phyloP scores from a whole-genome alignment of 2,329 filamentous ascomycete genomes.

The Xylariaceae sp. region DNA sequence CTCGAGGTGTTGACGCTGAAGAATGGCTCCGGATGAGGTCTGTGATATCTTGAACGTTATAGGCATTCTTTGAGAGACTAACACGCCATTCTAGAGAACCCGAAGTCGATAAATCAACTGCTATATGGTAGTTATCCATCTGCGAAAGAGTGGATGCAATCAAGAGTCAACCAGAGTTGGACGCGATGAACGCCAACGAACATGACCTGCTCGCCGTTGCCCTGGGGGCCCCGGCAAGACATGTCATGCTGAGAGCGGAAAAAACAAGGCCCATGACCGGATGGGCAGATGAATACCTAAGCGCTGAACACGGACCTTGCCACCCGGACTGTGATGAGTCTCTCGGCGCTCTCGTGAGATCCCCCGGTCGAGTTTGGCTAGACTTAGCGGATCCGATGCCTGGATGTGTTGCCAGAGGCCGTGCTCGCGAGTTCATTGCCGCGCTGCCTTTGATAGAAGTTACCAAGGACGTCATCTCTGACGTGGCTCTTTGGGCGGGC shows the following conservation, averaged over 20 bases:
- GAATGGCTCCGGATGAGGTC: slow-evolving; percentile 44
- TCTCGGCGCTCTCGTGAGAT: slow-evolving; percentile 42
- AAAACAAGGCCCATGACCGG: slow-evolving; percentile 48
- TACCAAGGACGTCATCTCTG: slow-evolving; percentile 46
- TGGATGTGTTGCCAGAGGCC: slow-evolving; percentile 32
- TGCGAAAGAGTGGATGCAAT: slow-evolving; percentile 35
- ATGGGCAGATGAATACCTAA: slow-evolving; percentile 52
- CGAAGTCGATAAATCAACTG: slow-evolving; percentile 45
- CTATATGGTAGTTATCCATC: slow-evolving; percentile 43
- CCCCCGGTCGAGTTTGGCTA: slow-evolving; percentile 50
- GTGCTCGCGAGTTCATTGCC: slow-evolving; percentile 47
- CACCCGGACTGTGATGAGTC: slow-evolving; percentile 48
- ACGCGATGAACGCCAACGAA: slow-evolving; percentile 44
- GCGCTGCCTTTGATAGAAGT: slow-evolving; percentile 47
- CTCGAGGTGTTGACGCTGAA: slow-evolving; percentile 40
- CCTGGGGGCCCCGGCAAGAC: slow-evolving; percentile 50
- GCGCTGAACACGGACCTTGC: slow-evolving; percentile 48
- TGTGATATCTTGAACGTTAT: not conserved
- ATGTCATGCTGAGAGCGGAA: slow-evolving; percentile 50
- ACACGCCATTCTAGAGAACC: slow-evolving; percentile 33
- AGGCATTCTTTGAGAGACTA: not conserved
- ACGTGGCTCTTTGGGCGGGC: slow-evolving; percentile 50
- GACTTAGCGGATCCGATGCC: slow-evolving; percentile 27
- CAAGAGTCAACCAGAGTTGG: slow-evolving; percentile 39
- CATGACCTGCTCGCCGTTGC: slow-evolving; percentile 48